These are phyloP conservation scores for Pseudopithomyces maydicus DNA, from an alignment of 2,329 filamentous ascomycete species.

Conservation along the genomic window DNA sequence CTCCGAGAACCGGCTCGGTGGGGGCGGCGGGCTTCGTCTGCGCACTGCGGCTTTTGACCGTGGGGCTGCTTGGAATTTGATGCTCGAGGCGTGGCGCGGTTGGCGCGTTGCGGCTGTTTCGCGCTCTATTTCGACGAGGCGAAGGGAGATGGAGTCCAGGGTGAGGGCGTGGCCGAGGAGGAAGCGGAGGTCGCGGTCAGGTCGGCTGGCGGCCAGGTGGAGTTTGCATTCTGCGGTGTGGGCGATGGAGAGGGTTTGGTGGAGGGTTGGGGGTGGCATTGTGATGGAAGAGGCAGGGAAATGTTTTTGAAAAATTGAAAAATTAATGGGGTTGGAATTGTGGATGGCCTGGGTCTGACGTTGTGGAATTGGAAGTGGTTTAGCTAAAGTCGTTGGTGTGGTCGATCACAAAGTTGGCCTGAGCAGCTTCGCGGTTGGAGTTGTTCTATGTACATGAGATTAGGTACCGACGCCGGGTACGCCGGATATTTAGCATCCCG, in stretches of 20 bases:
- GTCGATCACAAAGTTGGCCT: no score
- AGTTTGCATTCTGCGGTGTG: slow-evolving; percentile 2
- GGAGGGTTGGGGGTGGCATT: neutral
- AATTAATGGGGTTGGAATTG: no score
- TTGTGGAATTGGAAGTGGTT: no score
- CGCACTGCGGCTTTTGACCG: neutral
- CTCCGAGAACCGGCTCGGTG: neutral
- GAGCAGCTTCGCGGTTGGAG: no score
- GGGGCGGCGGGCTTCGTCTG: neutral
- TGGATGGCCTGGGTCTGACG: no score
- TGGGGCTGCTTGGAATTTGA: neutral
- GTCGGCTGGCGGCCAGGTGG: neutral
- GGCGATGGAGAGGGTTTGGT: slow-evolving; percentile 1
- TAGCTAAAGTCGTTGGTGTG: no score
- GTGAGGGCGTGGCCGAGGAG: slow-evolving; percentile 1
- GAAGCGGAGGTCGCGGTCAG: neutral
- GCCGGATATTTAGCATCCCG: neutral
- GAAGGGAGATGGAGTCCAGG: neutral
- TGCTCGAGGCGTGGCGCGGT: neutral
- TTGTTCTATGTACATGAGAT: neutral
- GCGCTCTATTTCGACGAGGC: neutral
- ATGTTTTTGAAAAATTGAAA: neutral
- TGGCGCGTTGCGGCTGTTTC: neutral
- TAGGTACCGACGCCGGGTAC: neutral
- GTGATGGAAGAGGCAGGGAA: neutral